phyloP scores from a whole-genome alignment of 495 filamentous ascomycete species.

The Letharia columbiana region DNA sequence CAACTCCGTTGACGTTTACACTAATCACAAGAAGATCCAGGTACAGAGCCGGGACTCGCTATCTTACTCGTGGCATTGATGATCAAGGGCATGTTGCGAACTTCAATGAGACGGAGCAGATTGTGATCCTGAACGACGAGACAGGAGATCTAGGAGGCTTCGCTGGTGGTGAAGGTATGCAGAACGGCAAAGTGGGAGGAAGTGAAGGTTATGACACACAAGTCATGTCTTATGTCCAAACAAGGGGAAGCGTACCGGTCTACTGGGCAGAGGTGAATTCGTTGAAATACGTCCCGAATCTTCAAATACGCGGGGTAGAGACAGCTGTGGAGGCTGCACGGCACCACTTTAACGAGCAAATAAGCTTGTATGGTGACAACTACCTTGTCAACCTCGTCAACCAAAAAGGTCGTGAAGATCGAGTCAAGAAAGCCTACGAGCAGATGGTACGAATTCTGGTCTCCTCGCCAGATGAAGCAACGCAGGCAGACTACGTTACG shows the following conservation, averaged over 20 bases:
- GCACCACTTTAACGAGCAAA: constrained; percentile 86
- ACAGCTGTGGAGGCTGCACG: constrained; percentile 70
- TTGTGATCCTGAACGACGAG: constrained; percentile 75
- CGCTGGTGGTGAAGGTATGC: constrained; percentile 64
- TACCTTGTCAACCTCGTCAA: constrained; percentile 96
- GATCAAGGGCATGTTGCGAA: constrained; percentile 91
- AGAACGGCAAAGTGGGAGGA: constrained; percentile 55
- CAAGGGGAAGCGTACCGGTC: constrained; percentile 85
- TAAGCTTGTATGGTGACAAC: constrained; percentile 86
- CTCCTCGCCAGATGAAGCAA: constrained; percentile 55
- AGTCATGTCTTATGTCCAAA: constrained; percentile 89
- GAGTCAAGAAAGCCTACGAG: constrained; percentile 87
- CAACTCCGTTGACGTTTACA: constrained; percentile 70
- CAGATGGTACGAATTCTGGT: constrained; percentile 69
- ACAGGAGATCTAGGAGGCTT: constrained; percentile 69
- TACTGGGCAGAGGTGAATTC: constrained; percentile 94
- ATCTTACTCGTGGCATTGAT: constrained; percentile 89
- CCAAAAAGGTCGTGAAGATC: constrained; percentile 79
- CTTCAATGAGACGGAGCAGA: constrained; percentile 96
- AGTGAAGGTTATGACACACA: constrained; percentile 64
- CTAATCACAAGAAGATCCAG: constrained; percentile 83
- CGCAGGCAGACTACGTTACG: constrained; percentile 46
- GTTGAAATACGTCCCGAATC: constrained; percentile 76
- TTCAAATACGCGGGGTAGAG: constrained; percentile 79
- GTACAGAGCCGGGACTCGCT: constrained; percentile 80